Conservation (phyloP, 768 basidiomycete genomes). For the Suillus fuscotomentosus region DNA sequence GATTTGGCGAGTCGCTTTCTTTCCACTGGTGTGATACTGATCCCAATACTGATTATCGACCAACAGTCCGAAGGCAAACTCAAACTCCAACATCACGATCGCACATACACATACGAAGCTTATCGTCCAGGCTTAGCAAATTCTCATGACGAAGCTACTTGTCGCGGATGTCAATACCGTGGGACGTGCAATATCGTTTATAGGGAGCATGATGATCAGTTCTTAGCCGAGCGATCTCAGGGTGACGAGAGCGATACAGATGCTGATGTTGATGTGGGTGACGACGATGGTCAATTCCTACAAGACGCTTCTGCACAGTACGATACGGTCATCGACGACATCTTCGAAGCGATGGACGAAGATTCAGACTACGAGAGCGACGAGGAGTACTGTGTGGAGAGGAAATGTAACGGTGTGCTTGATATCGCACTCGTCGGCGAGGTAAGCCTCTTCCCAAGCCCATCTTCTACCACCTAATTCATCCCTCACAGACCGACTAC, state of each 20-base stretch:
- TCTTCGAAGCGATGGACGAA: constrained; percentile 6
- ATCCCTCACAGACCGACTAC: constrained; percentile 42
- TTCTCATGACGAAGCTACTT: constrained; percentile 42
- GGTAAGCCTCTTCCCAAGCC: constrained; percentile 32
- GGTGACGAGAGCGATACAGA: neutral
- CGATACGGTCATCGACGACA: neutral
- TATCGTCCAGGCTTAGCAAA: constrained; percentile 37
- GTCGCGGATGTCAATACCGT: constrained; percentile 30
- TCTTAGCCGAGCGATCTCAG: neutral
- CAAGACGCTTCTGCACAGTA: neutral
- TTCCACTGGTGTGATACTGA: neutral
- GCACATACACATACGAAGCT: constrained; percentile 38
- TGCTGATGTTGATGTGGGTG: neutral
- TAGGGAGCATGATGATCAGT: constrained; percentile 7
- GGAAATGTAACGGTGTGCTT: constrained; percentile 51
- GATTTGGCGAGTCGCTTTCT: constrained; percentile 17
- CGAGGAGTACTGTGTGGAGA: constrained; percentile 22
- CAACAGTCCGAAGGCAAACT: neutral
- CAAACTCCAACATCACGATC: constrained; percentile 5
- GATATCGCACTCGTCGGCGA: constrained; percentile 65
- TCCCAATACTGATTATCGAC: neutral
- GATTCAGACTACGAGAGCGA: constrained; percentile 21
- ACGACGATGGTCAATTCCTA: constrained; percentile 25
- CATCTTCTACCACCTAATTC: neutral
- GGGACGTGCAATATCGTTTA: constrained; percentile 28